Evolutionary conservation across 2,329 filamentous ascomycete genomes (phyloP).

Genomic region (Podosphaera fusca): DNA sequence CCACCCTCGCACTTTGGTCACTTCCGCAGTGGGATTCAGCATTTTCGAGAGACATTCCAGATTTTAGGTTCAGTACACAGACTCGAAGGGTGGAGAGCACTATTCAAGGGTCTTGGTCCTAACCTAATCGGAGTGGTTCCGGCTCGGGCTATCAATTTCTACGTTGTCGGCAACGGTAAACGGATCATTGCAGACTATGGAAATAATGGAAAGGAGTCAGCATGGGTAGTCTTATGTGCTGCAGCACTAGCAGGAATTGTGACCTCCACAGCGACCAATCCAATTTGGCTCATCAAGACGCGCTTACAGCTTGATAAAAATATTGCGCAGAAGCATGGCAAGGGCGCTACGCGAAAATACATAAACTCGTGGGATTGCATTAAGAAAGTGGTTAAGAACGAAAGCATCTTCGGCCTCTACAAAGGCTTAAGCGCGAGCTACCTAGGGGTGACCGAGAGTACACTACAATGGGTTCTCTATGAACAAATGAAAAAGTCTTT

Average conservation of each 20-base stretch:
- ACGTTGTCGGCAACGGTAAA: slow-evolving; percentile 81
- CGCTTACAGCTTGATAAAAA: slow-evolving; percentile 79
- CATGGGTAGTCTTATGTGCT: slow-evolving; percentile 56
- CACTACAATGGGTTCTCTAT: slow-evolving; percentile 83
- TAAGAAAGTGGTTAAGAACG: slow-evolving; percentile 54
- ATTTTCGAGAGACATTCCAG: slow-evolving; percentile 67
- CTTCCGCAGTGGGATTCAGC: slow-evolving; percentile 40
- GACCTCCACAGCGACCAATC: slow-evolving; percentile 80
- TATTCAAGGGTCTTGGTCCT: slow-evolving; percentile 84
- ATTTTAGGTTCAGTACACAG: slow-evolving; percentile 64
- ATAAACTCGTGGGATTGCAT: slow-evolving; percentile 76
- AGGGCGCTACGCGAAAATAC: slow-evolving; percentile 41
- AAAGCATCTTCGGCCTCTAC: slow-evolving; percentile 66
- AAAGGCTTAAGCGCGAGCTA: slow-evolving; percentile 82
- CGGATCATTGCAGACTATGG: slow-evolving; percentile 52
- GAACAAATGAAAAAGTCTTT: slow-evolving; percentile 73
- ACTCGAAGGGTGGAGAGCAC: slow-evolving; percentile 59
- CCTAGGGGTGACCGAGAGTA: slow-evolving; percentile 72
- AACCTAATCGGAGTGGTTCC: slow-evolving; percentile 80
- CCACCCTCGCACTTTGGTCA: slow-evolving; percentile 36
- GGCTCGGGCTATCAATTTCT: slow-evolving; percentile 81
- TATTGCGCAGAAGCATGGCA: slow-evolving; percentile 34
- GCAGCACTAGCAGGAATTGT: slow-evolving; percentile 60
- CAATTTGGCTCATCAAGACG: slow-evolving; percentile 93
- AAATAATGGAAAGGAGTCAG: slow-evolving; percentile 44